Evolutionary conservation across 148 eudicot species (phyloP), one percentile per base, ranked within the genome.

Genomic region (Silene latifolia): DNA sequence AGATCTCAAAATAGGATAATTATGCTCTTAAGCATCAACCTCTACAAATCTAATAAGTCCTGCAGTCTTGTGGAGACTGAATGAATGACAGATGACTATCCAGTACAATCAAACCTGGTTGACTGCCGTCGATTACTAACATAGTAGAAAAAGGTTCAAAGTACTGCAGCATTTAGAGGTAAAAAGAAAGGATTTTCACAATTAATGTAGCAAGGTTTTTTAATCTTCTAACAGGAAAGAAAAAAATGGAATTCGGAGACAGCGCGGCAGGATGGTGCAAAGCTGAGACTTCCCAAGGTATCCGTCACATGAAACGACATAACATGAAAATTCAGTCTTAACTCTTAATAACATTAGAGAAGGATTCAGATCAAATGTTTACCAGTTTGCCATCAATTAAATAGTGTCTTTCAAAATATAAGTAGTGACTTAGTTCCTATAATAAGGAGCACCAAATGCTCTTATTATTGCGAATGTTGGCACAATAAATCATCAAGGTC

Each of bases 1-100:
- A n/a, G 3, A 63, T 63, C 67, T 76, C 60, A 69, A 14, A 58
- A 54, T 69, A 15, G 18, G 25, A 11, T n/a, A 67, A 23, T 67
- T 42, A 20, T 56, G 56, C 25, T 68, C 53, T 58, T 71, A 35
- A 56, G 56, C 12, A 76, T 67, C 54, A 20, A 19, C 25, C 7
- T 19, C 13, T 4, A 42, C 57, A 18, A 15, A 67, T 32, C 25
- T 39, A 42, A n/a, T 8, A 35, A 47, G 47, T 59, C 64, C 56
- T 32, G 32, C 32, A 12, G 53, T 32, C 69, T 9, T 6, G 47
- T 65, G 14, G 25, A 51, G 19, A 74, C 65, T 15, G 18, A 19
- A 53, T 4, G 25, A 7, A 7, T 39, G 20, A 27, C 29, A 27
- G 1, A 1, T 27, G 29, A 56, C 15, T 23, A 20, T 15, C 23